Base-by-base conservation (phyloP, 148 eudicot species). In the Nepenthes gracilis region DNA sequence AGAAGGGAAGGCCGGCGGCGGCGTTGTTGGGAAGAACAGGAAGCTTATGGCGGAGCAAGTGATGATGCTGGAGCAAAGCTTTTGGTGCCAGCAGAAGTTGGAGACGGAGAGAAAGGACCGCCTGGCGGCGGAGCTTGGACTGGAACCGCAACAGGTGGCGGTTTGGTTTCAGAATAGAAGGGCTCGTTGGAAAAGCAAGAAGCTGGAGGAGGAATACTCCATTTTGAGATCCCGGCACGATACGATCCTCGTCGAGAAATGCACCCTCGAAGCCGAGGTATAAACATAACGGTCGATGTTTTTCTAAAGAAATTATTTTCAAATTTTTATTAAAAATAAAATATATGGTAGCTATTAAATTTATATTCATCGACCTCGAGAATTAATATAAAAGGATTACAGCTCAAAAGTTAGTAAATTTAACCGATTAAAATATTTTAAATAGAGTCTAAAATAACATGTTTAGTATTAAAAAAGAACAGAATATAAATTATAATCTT, bases 81-180 rank as follows among this genome's bases (percentile, higher is more conserved):
- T 60, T 14, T 9, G 47, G n/a, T 37, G 15, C 8, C 50, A 60
- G 64, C 36, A 12, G 36, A 34, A 51, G 37, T 36, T 60, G 7
- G 64, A 36, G n/a, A 49, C 35, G n/a, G 35, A 6, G 15, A 60
- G 64, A 35, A 60, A 60, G 15, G 37, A 49, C 9, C 35, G 36
- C 35, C 45, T 60, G 47, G 64, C 64, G 2, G 36, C 37, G 1
- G 64, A 60, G 53, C 54, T 62, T 10, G 55, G 65, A 0, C 34
- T 62, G 65, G 55, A 48, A 7, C 65, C 45, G 45, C 13, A 40
- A 2, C 65, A 62, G 33, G 55, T 62, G 14, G 64, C 56, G 12
- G 65, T 62, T 0, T 62, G 65, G 65, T 62, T 62, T 33, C 65
- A 51, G 43, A 61, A 56, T 37, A 51, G 54, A 37, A 32, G 61